phyloP scores from a whole-genome alignment of 2,329 filamentous ascomycete genomes.

The Botrytis tulipae region DNA sequence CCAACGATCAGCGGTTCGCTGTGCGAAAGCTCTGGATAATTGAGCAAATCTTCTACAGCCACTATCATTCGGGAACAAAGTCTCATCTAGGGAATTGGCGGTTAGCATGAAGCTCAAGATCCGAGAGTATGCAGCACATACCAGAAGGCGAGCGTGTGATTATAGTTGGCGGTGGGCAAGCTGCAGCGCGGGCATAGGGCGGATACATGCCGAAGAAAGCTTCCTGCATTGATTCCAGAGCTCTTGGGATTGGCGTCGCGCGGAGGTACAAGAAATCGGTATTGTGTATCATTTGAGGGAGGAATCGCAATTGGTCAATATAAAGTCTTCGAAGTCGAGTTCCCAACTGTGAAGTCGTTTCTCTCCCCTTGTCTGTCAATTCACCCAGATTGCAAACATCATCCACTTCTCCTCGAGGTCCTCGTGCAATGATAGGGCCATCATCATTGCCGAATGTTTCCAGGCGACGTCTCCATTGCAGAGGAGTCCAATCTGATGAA shows the following conservation, averaged over 20 bases:
- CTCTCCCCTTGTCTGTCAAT: conserved; percentile 71
- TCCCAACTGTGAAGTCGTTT: conserved; percentile 69
- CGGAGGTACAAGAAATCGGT: conserved; percentile 68
- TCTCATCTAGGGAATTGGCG: conserved; percentile 56
- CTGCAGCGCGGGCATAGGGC: conserved; percentile 45
- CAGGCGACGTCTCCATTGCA: conserved; percentile 67
- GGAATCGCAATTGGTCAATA: conserved; percentile 70
- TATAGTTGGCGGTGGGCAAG: conserved; percentile 63
- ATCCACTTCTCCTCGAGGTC: conserved; percentile 69
- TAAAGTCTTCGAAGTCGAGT: conserved; percentile 68
- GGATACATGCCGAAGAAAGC: conserved; percentile 75
- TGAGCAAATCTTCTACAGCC: conserved; percentile 71
- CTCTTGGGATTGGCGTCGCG: conserved; percentile 70
- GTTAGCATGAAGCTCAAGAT: not conserved
- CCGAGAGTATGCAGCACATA: not conserved
- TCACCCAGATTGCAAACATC: conserved; percentile 76
- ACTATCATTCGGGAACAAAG: conserved; percentile 74
- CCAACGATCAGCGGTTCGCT: conserved; percentile 70
- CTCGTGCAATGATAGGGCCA: conserved; percentile 66
- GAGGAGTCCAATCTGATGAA: conserved; percentile 39
- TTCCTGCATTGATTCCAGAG: conserved; percentile 75
- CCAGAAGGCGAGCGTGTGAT: conserved; percentile 56
- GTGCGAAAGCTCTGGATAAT: conserved; percentile 67
- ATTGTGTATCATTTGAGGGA: conserved; percentile 57
- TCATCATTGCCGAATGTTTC: conserved; percentile 77